These are phyloP conservation scores for Aspergillus calidoustus DNA, from an alignment of 2,329 filamentous ascomycete genomes.

Conservation along the genomic window DNA sequence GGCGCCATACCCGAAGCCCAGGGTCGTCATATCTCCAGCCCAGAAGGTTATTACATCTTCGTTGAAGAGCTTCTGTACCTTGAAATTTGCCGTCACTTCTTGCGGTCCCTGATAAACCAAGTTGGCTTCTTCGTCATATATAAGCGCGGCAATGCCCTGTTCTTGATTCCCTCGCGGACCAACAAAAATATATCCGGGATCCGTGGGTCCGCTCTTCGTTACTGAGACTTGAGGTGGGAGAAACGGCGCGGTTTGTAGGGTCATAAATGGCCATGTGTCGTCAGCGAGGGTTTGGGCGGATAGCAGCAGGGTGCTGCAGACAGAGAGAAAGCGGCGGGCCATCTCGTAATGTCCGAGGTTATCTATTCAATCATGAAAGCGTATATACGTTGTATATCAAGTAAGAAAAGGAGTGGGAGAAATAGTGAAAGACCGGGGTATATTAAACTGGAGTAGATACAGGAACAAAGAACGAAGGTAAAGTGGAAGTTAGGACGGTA, in stretches of 20 bases:
- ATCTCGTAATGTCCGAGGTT: slow-evolving; percentile 3
- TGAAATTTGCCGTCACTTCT: slow-evolving; percentile 39
- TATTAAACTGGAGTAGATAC: slow-evolving; percentile 3
- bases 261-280: slow-evolving; percentile 24
- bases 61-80: slow-evolving; percentile 39
- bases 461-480: not conserved
- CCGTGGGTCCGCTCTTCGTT: slow-evolving; percentile 36
- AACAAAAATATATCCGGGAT: slow-evolving; percentile 42
- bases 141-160: slow-evolving; percentile 37
- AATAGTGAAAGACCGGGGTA: not conserved
- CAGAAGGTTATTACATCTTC: slow-evolving; percentile 43
- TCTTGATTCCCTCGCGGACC: slow-evolving; percentile 35
- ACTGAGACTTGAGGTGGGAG: slow-evolving; percentile 36
- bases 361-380: not conserved
- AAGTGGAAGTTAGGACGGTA: not conserved
- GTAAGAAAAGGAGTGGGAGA: not conserved
- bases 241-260: slow-evolving; percentile 22
- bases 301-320: slow-evolving; percentile 24
- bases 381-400: not conserved
- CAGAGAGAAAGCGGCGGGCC: slow-evolving; percentile 18
- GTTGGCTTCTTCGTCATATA: slow-evolving; percentile 42
- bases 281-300: slow-evolving; percentile 23
- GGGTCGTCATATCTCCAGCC: slow-evolving; percentile 34
- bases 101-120: slow-evolving; percentile 42
- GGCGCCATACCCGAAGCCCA: slow-evolving; percentile 36